phyloP scores from a whole-genome alignment of 495 filamentous ascomycete species.

The Rusavskia elegans region DNA sequence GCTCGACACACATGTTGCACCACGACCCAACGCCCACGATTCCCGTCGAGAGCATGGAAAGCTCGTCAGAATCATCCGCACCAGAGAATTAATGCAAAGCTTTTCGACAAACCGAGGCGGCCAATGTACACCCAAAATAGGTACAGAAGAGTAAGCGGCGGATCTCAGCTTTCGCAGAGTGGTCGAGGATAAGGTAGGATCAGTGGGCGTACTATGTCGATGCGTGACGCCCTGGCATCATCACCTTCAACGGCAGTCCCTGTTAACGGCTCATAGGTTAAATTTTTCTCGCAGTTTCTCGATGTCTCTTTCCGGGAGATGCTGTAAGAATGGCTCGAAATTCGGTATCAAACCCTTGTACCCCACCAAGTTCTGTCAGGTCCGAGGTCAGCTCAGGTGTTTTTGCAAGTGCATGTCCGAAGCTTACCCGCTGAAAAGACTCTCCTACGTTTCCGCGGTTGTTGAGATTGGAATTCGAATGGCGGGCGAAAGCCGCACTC shows the following conservation, averaged over 20 bases:
- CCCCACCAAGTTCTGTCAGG: slow-evolving; percentile 53
- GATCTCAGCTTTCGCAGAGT: too few species aligned
- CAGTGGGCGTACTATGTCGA: neutral
- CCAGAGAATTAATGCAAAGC: too few species aligned
- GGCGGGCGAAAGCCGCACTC: slow-evolving; percentile 58
- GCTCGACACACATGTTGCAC: too few species aligned
- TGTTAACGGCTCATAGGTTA: neutral
- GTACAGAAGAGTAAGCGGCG: too few species aligned
- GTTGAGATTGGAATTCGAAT: slow-evolving; percentile 31
- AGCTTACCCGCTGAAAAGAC: slow-evolving; percentile 36
- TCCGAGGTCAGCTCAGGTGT: neutral
- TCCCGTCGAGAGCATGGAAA: too few species aligned
- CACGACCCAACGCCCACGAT: too few species aligned
- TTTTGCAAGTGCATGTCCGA: slow-evolving; percentile 6
- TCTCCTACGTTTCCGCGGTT: slow-evolving; percentile 30
- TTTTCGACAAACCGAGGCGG: too few species aligned
- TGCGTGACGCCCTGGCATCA: neutral
- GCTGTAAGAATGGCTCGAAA: slow-evolving; percentile 62
- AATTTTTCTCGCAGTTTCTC: neutral
- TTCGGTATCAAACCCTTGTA: slow-evolving; percentile 78
- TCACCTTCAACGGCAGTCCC: too few species aligned
- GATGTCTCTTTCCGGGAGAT: slow-evolving; percentile 42
- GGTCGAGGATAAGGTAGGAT: too few species aligned
- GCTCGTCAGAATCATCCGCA: too few species aligned
- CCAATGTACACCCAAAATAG: too few species aligned